These are phyloP conservation scores for Colletotrichum aenigma DNA, from an alignment of 2,329 filamentous ascomycete species.

Conservation along the genomic window DNA sequence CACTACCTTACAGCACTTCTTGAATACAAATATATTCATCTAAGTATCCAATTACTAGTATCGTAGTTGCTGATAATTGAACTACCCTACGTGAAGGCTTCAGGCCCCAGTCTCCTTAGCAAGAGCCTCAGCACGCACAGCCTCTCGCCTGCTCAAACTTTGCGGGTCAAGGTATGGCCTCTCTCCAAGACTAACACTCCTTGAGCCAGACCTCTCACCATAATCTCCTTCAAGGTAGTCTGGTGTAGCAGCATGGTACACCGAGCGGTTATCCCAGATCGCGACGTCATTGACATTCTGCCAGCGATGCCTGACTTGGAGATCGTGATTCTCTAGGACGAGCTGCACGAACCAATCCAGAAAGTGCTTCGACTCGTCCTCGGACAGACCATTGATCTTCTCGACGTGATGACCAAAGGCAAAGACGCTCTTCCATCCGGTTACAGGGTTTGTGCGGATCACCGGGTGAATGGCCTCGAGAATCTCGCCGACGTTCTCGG, in stretches of 20 bases:
- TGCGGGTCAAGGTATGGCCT: constrained; percentile 55
- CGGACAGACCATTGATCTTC: constrained; percentile 53
- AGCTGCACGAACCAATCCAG: constrained; percentile 56
- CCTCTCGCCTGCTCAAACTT: constrained; percentile 32
- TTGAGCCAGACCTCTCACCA: constrained; percentile 52
- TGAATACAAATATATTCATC: neutral
- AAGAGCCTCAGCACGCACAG: constrained; percentile 3
- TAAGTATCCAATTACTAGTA: neutral
- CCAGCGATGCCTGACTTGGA: constrained; percentile 55
- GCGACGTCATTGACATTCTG: constrained; percentile 50
- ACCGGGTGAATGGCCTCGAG: constrained; percentile 59
- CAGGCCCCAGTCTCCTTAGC: neutral
- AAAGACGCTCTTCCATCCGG: constrained; percentile 61
- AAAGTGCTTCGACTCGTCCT: constrained; percentile 51
- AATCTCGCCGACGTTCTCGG: constrained; percentile 52
- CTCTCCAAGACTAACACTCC: constrained; percentile 59
- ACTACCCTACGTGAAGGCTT: neutral
- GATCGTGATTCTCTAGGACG: constrained; percentile 59
- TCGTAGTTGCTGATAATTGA: neutral
- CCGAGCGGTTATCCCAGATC: constrained; percentile 64
- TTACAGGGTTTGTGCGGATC: constrained; percentile 61
- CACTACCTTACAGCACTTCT: neutral
- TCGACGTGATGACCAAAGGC: constrained; percentile 55
- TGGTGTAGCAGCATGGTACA: constrained; percentile 58
- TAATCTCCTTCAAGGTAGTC: constrained; percentile 50